A percentile compares a stretch with the other conserved stretches of the same genome.
These are phyloP conservation scores for Deuterostichococcus epilithicus DNA, from an alignment of 139 green algal genomes.

Conservation along the genomic window DNA sequence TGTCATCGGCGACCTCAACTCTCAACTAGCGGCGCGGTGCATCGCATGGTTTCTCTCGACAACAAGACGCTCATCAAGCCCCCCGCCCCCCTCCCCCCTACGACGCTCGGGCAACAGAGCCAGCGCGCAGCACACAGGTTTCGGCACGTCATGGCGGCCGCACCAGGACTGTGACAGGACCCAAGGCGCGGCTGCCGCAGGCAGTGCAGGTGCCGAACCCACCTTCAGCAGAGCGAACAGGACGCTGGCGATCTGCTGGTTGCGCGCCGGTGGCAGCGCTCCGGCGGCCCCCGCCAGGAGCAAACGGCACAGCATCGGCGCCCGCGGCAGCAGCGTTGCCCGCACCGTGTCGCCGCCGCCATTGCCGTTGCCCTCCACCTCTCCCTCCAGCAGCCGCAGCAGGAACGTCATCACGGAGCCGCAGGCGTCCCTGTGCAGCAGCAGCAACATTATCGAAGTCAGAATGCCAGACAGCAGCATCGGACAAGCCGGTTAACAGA, in stretches of 20 bases:
- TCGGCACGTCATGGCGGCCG: too few relatives aligned
- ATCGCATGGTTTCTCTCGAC: too few relatives aligned
- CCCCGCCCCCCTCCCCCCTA: too few relatives aligned
- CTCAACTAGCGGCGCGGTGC: too few relatives aligned
- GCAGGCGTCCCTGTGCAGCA: conserved; percentile 71
- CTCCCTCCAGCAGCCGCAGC: conserved; percentile 38
- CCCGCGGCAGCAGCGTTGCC: conserved; percentile 29
- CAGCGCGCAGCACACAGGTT: too few relatives aligned
- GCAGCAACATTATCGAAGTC: conserved; percentile 2
- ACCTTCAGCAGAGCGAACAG: conserved; percentile 52
- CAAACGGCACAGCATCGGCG: conserved; percentile 36
- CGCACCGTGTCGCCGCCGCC: conserved; percentile 14
- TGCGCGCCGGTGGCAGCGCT: conserved; percentile 38
- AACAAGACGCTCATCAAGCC: too few relatives aligned
- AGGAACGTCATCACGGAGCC: conserved; percentile 61
- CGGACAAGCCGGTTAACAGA: too few relatives aligned
- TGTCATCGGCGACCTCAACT: too few relatives aligned
- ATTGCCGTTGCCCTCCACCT: conserved; percentile 11
- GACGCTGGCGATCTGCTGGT: conserved; percentile 39
- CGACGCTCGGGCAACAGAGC: too few relatives aligned
- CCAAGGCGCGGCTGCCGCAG: too few relatives aligned
- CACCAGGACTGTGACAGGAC: too few relatives aligned
- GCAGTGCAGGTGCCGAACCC: neutral
- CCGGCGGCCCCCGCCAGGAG: conserved; percentile 51
- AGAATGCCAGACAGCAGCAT: too few relatives aligned